Conservation (phyloP, 164 flowering plant genomes). For the Aristolochia fimbriata region DNA sequence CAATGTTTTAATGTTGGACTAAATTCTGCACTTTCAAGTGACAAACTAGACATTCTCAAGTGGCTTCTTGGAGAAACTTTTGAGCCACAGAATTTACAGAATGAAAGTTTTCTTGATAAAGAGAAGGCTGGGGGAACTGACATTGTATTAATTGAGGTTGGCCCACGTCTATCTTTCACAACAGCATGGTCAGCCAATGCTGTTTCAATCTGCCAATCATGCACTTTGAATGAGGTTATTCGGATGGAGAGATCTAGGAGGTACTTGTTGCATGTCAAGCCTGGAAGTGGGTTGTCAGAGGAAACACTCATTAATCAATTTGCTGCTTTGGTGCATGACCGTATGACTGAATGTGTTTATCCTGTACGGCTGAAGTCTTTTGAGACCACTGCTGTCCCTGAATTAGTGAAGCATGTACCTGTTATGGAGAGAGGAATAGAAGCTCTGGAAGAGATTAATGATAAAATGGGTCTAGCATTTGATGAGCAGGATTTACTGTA, state of each 20-base stretch:
- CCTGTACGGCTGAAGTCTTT: slow-evolving; percentile 53
- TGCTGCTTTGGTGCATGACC: slow-evolving; percentile 79
- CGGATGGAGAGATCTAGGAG: slow-evolving; percentile 87
- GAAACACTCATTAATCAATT: slow-evolving; percentile 51
- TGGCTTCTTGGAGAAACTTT: slow-evolving; percentile 79
- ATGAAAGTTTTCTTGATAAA: slow-evolving; percentile 53
- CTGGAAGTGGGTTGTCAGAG: slow-evolving; percentile 22
- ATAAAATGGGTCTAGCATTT: slow-evolving; percentile 86
- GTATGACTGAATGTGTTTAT: slow-evolving; percentile 90
- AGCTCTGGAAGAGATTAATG: slow-evolving; percentile 85
- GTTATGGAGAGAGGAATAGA: slow-evolving; percentile 73
- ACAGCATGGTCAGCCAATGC: slow-evolving; percentile 98
- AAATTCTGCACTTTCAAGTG: slow-evolving; percentile 33
- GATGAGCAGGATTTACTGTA: slow-evolving; percentile 88
- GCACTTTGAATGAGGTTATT: slow-evolving; percentile 65
- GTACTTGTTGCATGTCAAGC: slow-evolving; percentile 45
- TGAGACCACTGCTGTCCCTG: slow-evolving; percentile 54
- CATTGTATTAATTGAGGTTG: slow-evolving; percentile 65
- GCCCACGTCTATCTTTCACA: slow-evolving; percentile 83
- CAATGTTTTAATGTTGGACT: slow-evolving; percentile 81
- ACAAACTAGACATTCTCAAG: slow-evolving; percentile 48
- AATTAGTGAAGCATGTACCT: slow-evolving; percentile 56
- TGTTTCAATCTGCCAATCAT: slow-evolving; percentile 74
- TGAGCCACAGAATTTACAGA: slow-evolving; percentile 70
- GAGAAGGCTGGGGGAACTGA: slow-evolving; percentile 24